Evolutionary conservation across 1,284 basidiomycete genomes (phyloP).

Genomic region (Megacollybia platyphylla): DNA sequence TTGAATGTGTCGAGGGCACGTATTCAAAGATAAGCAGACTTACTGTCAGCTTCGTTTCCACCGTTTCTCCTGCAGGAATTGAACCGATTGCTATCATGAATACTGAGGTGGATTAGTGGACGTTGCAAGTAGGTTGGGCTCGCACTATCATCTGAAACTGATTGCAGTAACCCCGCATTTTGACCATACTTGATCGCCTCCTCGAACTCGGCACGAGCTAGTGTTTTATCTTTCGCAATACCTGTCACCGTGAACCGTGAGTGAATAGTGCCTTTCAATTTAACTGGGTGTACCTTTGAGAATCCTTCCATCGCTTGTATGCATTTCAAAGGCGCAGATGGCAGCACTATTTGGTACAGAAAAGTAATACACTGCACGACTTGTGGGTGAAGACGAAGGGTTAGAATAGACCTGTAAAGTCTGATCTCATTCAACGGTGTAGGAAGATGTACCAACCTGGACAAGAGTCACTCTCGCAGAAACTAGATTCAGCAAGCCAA

Average conservation of each 20-base stretch:
- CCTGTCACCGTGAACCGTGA: constrained; percentile 20
- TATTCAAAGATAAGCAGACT: constrained; percentile 5
- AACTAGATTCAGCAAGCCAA: constrained; percentile 17
- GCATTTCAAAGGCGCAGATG: constrained; percentile 36
- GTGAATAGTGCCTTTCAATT: no score
- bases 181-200: constrained; percentile 26
- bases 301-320: constrained; percentile 20
- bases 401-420: constrained; percentile 22
- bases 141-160: constrained; percentile 39
- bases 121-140: not conserved
- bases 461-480: constrained; percentile 35
- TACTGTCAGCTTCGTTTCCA: constrained; percentile 30
- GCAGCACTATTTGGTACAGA: constrained; percentile 44
- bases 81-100: constrained; percentile 46
- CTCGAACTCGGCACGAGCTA: constrained; percentile 29
- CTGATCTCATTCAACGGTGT: no score
- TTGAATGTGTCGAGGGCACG: not conserved
- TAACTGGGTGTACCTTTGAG: constrained; percentile 3
- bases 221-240: constrained; percentile 31
- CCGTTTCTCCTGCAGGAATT: constrained; percentile 25
- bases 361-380: constrained; percentile 41
- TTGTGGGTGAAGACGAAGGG: constrained; percentile 17
- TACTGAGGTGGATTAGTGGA: constrained; percentile 13
- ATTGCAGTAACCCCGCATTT: constrained; percentile 31
- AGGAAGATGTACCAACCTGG: constrained; percentile 16